Evolutionary conservation across 1,284 basidiomycete species (phyloP), one percentile per base, ranked within the genome.

Genomic region (Boletellus dicymbophilus): DNA sequence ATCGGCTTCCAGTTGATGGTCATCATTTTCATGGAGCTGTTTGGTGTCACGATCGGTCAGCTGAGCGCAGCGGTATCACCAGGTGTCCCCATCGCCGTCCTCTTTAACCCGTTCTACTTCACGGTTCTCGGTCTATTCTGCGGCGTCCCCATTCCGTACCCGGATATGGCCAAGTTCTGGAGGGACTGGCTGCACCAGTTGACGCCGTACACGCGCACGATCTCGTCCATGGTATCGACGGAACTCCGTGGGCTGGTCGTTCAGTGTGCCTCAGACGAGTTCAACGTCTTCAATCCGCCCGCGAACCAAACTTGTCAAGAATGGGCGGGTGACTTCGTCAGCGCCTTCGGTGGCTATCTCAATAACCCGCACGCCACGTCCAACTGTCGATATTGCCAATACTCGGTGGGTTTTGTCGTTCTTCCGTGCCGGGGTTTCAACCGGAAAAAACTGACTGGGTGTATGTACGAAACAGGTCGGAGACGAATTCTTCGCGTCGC

Each of bases 91-190:
- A 83, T 93, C 38, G 90, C 90, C 7, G 85, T 89, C 12, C 71
- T 95, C 49, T 88, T 88, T 71, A 93, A 90, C 61, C 88, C 92
- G 6, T 90, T 89, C 75, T 55, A 93, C 43, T 75, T 79, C 39
- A 75, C 93, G 39, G 74, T 88, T 37, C 78, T 91, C 49, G 70
- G 78, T 13, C 78, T 86, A 18, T 88, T 91, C 77, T 90, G 87
- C 54, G 90, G 93, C 72, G 90, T 95, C 27, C 86, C 88, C 3
- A 82, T 93, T 46, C 90, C 91, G 0, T 88, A 80, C 56, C 80
- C 83, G 3, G 77, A 77, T 0, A 71, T 93, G 68, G 75, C 78
- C 37, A 67, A 70, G 31, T 94, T 93, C 77, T 94, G 89, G 85
- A 71, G 79, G 54, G 73, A 74, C 18, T 94, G 90, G 88, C 66